phyloP scores from a whole-genome alignment of 768 basidiomycete genomes.

The Pholiota molesta region DNA sequence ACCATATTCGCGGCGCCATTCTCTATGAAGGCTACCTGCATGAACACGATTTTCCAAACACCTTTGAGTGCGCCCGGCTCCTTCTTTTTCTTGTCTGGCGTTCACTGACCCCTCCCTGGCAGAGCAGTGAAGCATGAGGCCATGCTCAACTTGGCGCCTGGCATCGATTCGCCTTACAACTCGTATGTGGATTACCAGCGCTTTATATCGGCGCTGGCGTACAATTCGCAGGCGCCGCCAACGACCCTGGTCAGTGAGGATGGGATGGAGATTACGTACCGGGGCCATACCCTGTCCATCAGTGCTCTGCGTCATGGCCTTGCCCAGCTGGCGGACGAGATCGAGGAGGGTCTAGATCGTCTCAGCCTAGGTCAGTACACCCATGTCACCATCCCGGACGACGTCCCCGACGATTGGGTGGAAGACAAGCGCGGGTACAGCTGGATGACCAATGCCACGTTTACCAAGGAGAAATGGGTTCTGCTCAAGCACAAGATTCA shows the following conservation, averaged over 20 bases:
- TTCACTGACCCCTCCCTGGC: neutral
- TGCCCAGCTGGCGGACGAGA: neutral
- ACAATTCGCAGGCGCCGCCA: slow-evolving; percentile 5
- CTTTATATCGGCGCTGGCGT: slow-evolving; percentile 7
- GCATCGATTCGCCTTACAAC: slow-evolving; percentile 8
- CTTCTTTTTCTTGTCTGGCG: too few species aligned
- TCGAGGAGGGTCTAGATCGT: neutral
- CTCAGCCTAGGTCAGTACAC: slow-evolving; percentile 7
- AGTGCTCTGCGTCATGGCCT: slow-evolving; percentile 10
- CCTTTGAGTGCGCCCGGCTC: neutral
- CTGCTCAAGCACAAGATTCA: slow-evolving; percentile 5
- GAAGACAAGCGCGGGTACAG: slow-evolving; percentile 11
- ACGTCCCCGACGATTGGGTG: slow-evolving; percentile 18
- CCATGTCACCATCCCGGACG: slow-evolving; percentile 8
- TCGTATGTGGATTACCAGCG: slow-evolving; percentile 15
- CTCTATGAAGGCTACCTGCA: slow-evolving; percentile 7
- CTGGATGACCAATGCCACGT: slow-evolving; percentile 11
- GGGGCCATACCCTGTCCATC: slow-evolving; percentile 7
- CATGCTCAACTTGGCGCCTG: slow-evolving; percentile 8
- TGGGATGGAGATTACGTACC: slow-evolving; percentile 10
- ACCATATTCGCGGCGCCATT: slow-evolving; percentile 15
- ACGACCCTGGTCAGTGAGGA: slow-evolving; percentile 12
- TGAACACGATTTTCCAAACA: too few species aligned
- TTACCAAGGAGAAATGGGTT: neutral
- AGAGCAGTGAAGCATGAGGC: slow-evolving; percentile 15